Evolutionary conservation across 805 yeast genomes (phyloP).

Genomic region (Myxozyma monticola): DNA sequence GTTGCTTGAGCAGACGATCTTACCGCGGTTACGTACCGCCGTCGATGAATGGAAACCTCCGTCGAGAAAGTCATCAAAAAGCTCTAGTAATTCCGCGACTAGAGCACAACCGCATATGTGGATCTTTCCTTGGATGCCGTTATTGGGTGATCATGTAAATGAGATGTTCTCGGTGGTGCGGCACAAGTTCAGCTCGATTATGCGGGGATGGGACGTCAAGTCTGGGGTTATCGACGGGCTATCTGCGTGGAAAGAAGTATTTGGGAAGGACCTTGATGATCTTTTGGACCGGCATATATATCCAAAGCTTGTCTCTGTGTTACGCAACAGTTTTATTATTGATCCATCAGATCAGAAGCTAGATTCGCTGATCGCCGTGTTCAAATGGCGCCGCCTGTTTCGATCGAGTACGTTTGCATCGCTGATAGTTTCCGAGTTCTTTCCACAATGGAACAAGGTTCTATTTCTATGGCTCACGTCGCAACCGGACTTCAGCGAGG

Average conservation of each 20-base stretch:
- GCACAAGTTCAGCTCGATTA: slow-evolving; percentile 30
- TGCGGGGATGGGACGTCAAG: slow-evolving; percentile 33
- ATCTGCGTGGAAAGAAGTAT: slow-evolving; percentile 40
- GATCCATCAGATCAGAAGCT: slow-evolving; percentile 37
- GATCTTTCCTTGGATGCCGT: slow-evolving; percentile 46
- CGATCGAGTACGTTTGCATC: slow-evolving; percentile 25
- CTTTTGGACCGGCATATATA: slow-evolving; percentile 31
- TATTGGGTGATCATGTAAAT: slow-evolving; percentile 27
- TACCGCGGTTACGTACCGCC: slow-evolving; percentile 42
- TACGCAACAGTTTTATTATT: slow-evolving; percentile 24
- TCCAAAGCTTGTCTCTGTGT: slow-evolving; percentile 30
- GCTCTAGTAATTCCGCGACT: too few species aligned
- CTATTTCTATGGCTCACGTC: slow-evolving; percentile 38
- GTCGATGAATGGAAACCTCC: slow-evolving; percentile 45
- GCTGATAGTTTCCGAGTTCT: slow-evolving; percentile 41
- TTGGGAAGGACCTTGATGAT: slow-evolving; percentile 34
- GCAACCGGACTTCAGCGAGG: slow-evolving; percentile 32
- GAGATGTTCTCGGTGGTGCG: slow-evolving; percentile 33
- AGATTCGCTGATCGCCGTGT: slow-evolving; percentile 28
- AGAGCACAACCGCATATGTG: slow-evolving; percentile 35
- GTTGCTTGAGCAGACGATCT: slow-evolving; percentile 39
- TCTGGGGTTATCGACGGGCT: slow-evolving; percentile 32
- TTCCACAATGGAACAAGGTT: slow-evolving; percentile 44
- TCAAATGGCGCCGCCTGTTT: slow-evolving; percentile 35
- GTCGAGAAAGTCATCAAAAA: not conserved